Base-by-base conservation (phyloP, 495 filamentous ascomycete species). In the Penicillium cosmopolitanum region DNA sequence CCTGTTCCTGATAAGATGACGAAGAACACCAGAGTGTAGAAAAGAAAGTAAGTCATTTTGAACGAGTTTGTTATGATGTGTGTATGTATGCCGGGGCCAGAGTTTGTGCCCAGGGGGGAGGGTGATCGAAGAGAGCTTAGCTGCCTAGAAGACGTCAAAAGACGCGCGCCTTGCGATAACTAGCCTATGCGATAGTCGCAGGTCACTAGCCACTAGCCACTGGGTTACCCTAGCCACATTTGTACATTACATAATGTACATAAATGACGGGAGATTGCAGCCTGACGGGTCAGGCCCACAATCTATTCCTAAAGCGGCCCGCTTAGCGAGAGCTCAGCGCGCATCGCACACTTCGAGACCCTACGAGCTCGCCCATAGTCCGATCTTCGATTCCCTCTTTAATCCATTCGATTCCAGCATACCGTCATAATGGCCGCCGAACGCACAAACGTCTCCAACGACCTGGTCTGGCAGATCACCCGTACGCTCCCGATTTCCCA, bases 401-500 rank as follows among this genome's bases (percentile, higher is more conserved):
- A 43, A 61, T 58, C 51, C 50, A 51, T 51, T 40, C 56, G 56
- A 64, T 68, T 64, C 51, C 64, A 67, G 47, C 50, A 69, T 56
- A 36, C 65, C 64, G 64, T 73, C 71, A 79, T 52, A 66, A 81
- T 81, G 77, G 70, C 78, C 67, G 68, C 68, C 66, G 62, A 71
- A 67, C 82, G 79, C 71, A 66, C 77, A 66, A 80, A 89, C 81
- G 82, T 96, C 71, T 95, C 91, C 71, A 79, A 87, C 67, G 93
- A 97, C 74, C 84, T 96, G 63, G 80, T 96, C 82, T 97, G 92
- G 92, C 87, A 92, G 82, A 77, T 93, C 76, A 84, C 85, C 81
- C 90, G 93, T 97, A 83, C 70, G 90, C 88, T 57, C 42, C 16
- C 16, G 15, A 16, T 16, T 44, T 55, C 23, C 35, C 23, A 25